These are phyloP conservation scores for Crithidia bombi DNA, from an alignment of 208 protist species.

Conservation along the genomic window DNA sequence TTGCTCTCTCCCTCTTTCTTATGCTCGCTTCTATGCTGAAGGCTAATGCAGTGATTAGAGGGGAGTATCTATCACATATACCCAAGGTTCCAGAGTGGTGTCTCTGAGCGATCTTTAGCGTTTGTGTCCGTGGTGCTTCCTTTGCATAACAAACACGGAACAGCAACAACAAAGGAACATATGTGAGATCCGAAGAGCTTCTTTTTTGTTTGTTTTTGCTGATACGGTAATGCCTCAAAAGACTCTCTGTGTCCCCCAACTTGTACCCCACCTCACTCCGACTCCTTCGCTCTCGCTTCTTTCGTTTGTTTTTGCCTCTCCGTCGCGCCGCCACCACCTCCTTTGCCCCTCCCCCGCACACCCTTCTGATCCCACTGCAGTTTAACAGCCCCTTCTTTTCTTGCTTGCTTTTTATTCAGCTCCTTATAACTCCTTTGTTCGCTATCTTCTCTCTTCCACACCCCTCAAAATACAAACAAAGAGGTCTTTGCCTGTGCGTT, in stretches of 20 bases:
- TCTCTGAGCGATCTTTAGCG: too few species aligned
- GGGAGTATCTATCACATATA: too few species aligned
- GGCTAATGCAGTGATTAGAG: too few species aligned
- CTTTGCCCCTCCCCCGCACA: neutral
- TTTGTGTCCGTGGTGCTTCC: too few species aligned
- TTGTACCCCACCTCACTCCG: neutral
- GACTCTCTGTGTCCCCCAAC: too few species aligned
- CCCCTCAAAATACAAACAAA: neutral
- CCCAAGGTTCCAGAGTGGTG: too few species aligned
- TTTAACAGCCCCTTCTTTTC: slow-evolving; percentile 9
- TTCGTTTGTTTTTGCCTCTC: neutral
- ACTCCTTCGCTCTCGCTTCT: neutral
- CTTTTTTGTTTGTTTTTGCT: neutral
- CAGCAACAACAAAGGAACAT: too few species aligned
- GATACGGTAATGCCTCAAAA: too few species aligned
- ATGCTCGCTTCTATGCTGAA: too few species aligned
- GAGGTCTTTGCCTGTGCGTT: neutral
- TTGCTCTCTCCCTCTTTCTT: too few species aligned
- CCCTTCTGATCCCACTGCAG: neutral
- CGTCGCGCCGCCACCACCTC: neutral
- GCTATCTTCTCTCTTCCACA: slow-evolving; percentile 10
- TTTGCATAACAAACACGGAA: too few species aligned
- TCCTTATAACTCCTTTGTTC: slow-evolving; percentile 2
- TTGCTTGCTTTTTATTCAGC: slow-evolving; percentile 12
- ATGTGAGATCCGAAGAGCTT: too few species aligned